These are phyloP conservation scores for Phylloporus scabripes DNA, from an alignment of 768 basidiomycete species.

Conservation along the genomic window DNA sequence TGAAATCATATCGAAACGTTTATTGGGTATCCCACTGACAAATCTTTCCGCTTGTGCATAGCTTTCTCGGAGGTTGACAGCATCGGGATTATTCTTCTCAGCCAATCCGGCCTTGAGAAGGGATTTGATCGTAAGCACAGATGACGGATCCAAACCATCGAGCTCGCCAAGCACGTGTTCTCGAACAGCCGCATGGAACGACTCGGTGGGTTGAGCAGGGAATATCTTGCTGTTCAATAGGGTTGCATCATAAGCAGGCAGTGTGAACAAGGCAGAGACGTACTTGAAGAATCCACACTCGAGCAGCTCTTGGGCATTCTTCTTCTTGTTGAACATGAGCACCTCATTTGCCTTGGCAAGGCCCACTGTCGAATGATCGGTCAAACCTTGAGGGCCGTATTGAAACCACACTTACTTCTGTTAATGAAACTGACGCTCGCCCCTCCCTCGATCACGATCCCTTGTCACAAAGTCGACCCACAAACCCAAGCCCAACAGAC, in stretches of 20 bases:
- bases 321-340: constrained; percentile 64
- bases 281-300: constrained; percentile 64
- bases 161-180: constrained; percentile 48
- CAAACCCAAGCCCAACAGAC: not conserved
- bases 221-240: constrained; percentile 48
- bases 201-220: constrained; percentile 43
- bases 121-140: constrained; percentile 47
- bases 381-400: not conserved
- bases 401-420: constrained; percentile 41
- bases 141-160: constrained; percentile 50
- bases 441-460: constrained; percentile 63
- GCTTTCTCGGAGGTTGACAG: constrained; percentile 61
- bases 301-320: constrained; percentile 51
- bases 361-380: constrained; percentile 46
- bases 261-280: constrained; percentile 7
- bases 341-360: constrained; percentile 65
- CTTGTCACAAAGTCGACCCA: constrained; percentile 29
- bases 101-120: constrained; percentile 51
- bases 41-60: constrained; percentile 66
- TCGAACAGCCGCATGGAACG: constrained; percentile 52
- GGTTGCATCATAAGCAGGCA: not conserved
- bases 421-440: constrained; percentile 66
- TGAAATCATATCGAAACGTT: constrained; percentile 52
- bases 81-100: constrained; percentile 61
- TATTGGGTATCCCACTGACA: constrained; percentile 51